A percentile compares a stretch with the other conserved stretches of the same genome.
phyloP scores from a whole-genome alignment of 129 eudicot genomes.

The Gnaphalium uliginosum region DNA sequence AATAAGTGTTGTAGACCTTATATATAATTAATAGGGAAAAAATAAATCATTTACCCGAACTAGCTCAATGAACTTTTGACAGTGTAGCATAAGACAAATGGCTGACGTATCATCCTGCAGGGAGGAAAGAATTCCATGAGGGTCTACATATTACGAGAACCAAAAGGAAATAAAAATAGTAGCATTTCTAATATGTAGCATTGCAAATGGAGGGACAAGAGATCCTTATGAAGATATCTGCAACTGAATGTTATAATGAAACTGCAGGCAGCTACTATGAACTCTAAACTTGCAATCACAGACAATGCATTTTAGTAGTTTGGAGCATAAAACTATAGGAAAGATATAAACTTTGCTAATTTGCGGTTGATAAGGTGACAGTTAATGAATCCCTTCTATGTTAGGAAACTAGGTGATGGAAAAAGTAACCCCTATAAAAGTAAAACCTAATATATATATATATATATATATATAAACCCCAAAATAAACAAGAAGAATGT shows the following conservation, averaged over 20 bases:
- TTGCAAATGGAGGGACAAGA: conserved; percentile 3
- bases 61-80: conserved; percentile 91
- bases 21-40: conserved; percentile 5
- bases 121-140: not conserved
- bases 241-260: not conserved
- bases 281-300: conserved; percentile 1
- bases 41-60: conserved; percentile 69
- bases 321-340: not conserved
- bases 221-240: conserved; percentile 2
- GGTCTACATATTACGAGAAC: not conserved
- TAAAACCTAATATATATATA: not conserved
- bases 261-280: not conserved
- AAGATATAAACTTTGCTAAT: not conserved
- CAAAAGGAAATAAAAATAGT: not conserved
- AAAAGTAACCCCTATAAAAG: not conserved
- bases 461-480: too few species aligned
- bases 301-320: not conserved
- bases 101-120: conserved; percentile 80
- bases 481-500: not conserved
- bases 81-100: conserved; percentile 71
- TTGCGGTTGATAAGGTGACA: too few species aligned
- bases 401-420: not conserved
- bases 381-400: not conserved
- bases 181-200: not conserved
- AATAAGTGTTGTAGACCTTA: not conserved